Evolutionary conservation across 1,284 basidiomycete genomes (phyloP).

Genomic region (Marasmius tenuissimus): DNA sequence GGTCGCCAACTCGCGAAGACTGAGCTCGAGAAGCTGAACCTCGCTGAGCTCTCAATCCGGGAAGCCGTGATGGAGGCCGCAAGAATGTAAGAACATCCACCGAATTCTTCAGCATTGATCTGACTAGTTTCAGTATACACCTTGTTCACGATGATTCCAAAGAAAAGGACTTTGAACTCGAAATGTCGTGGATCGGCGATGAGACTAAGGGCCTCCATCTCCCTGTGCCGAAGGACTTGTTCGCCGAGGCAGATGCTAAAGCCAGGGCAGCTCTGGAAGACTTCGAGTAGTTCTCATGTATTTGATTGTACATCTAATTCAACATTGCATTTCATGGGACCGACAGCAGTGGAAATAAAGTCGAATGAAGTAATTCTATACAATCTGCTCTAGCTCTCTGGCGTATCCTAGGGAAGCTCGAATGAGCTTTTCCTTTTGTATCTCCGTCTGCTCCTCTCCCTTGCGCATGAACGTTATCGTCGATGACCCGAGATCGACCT

Average conservation of each 20-base stretch:
- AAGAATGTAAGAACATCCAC: slow-evolving; percentile 71
- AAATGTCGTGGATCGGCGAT: slow-evolving; percentile 94
- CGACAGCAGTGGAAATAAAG: neutral
- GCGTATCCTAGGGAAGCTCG: slow-evolving; percentile 75
- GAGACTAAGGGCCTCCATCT: slow-evolving; percentile 84
- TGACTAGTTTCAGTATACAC: slow-evolving; percentile 72
- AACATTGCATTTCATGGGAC: neutral
- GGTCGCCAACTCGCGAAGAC: slow-evolving; percentile 97
- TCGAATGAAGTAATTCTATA: slow-evolving; percentile 49
- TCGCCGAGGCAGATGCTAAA: slow-evolving; percentile 84
- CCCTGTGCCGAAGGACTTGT: slow-evolving; percentile 82
- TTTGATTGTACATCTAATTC: slow-evolving; percentile 1
- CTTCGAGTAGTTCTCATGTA: slow-evolving; percentile 64
- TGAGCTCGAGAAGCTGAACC: slow-evolving; percentile 94
- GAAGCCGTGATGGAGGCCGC: slow-evolving; percentile 95
- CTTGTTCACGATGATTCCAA: slow-evolving; percentile 97
- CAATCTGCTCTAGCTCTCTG: slow-evolving; percentile 86
- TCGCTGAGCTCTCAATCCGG: slow-evolving; percentile 73
- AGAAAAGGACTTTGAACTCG: slow-evolving; percentile 97
- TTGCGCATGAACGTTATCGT: slow-evolving; percentile 69
- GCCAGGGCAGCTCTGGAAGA: slow-evolving; percentile 89
- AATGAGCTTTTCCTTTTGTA: slow-evolving; percentile 82
- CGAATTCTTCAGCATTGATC: slow-evolving; percentile 2
- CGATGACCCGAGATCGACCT: slow-evolving; percentile 61
- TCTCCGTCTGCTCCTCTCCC: slow-evolving; percentile 75